Base-by-base conservation (phyloP, 1,139 yeast species). In the Zygosaccharomyces pseudobailii region DNA sequence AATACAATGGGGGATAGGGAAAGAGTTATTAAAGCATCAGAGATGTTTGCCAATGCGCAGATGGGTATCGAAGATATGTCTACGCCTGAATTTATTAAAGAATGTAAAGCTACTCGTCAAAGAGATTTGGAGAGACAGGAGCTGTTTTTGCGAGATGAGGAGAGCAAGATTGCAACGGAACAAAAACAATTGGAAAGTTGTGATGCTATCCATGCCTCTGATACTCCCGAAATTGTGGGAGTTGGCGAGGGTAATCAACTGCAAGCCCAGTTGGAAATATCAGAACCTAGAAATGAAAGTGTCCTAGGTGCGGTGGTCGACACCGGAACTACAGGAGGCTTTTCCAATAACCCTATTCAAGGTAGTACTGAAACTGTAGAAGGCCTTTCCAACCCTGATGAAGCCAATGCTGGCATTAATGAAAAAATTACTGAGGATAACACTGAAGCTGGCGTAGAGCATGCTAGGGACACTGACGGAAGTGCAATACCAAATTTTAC, bases 41-140 rank as follows among this genome's bases (percentile, higher is more conserved):
- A 94, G 67, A 89, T 94, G 97, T 77, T 80, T 62, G 95, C 97
- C 7, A 90, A 92, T 69, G 96, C 96, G 0, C 96, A 89, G 66
- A 95, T 94, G 63, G 95, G 94, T 8, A 78, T 92, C 45, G 98
- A 94, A 59, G 99, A 94, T 53, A 82, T 90, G 56, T 80, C 84
- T 40, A 75, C 79, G 33, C 82, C 89, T 1, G 87, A 80, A 45
- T 84, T 92, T 53, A 65, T 84, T 37, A 76, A 76, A 48, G 87
- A 90, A 43, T 92, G 97, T 71, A 82, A 78, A 54, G 85, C 80
- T 30, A 73, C 90, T 63, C 77, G 86, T 48, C 74, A 71, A 45
- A 76, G 97, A 52, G 97, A 90, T 61, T 61, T 74, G 37, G 68
- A 69, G 38, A 76, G 82, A 55, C 82, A 80, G 52, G 69, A 71